Evolutionary conservation across 495 filamentous ascomycete species (phyloP), one percentile per base, ranked within the genome.

Genomic region (Podospora conica): DNA sequence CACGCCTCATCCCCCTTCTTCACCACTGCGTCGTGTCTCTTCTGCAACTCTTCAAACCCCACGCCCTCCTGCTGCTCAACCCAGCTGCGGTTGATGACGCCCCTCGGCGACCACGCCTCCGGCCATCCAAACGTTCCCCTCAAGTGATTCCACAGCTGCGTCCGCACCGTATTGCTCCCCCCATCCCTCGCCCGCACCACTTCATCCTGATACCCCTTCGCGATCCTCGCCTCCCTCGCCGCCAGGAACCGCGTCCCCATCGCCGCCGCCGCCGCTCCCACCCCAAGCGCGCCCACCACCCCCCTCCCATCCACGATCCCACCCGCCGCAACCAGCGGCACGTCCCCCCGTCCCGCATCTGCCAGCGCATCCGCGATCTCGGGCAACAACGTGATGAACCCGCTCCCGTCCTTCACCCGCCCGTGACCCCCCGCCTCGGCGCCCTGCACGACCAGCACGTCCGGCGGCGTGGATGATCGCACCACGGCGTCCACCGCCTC

Each of bases 241-340:
- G 88, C 90, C 85, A 96, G 93, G 76, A 97, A 96, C 21, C 92
- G 80, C 12, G 92, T 97, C 12, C 91, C 92, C 91, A 96, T 91
- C 74, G 95, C 96, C 66, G 93, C 93, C 53, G 92, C 94, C 70
- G 93, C 92, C 0, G 94, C 94, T 2, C 94, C 94, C 21, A 97
- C 82, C 9, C 85, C 85, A 65, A 98, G 74, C 24, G 94, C 94
- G 4, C 93, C 93, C 1, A 91, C 93, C 3, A 96, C 81, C 8
- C 94, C 94, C 65, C 96, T 85, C 0, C 93, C 94, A 72, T 98
- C 94, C 4, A 90, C 91, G 70, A 97, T 96, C 6, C 94, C 94
- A 15, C 94, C 94, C 0, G 90, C 92, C 1, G 94, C 94, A 68
- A 98, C 92, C 69, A 98, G 94, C 0, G 94, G 93, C 10, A 93